Conservation (phyloP, 2,329 filamentous ascomycete species). For the Pleoardoris graminearum region DNA sequence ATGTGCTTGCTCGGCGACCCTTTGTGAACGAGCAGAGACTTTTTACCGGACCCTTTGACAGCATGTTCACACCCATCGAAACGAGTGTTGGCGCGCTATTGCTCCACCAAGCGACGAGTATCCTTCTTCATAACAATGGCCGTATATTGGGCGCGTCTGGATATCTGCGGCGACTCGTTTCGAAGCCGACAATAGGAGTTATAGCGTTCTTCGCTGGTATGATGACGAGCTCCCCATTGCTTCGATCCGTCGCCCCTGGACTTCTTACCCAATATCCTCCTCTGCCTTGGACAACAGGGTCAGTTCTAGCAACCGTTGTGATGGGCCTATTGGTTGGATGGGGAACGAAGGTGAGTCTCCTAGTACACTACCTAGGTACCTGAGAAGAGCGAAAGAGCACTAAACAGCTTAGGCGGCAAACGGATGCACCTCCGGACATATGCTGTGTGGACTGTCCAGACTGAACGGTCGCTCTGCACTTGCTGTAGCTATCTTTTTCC, state of each 20-base stretch:
- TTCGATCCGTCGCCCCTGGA: conserved; percentile 47
- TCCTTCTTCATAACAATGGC: conserved; percentile 57
- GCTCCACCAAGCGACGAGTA: conserved; percentile 55
- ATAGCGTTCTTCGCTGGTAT: conserved; percentile 53
- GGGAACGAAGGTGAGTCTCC: conserved; percentile 54
- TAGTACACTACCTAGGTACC: background rate
- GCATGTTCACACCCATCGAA: conserved; percentile 59
- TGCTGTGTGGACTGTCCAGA: conserved; percentile 58
- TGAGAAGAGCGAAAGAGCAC: background rate
- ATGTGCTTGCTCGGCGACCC: background rate
- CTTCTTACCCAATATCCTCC: conserved; percentile 50
- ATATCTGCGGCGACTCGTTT: conserved; percentile 49
- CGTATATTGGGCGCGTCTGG: conserved; percentile 56
- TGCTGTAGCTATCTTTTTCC: conserved; percentile 47
- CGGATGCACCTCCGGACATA: conserved; percentile 60
- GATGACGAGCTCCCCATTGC: conserved; percentile 51
- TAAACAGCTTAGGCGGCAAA: conserved; percentile 34
- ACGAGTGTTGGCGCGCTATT: conserved; percentile 56
- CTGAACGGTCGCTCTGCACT: conserved; percentile 55
- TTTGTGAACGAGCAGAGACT: background rate
- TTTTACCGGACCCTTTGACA: background rate
- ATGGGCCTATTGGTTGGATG: conserved; percentile 54
- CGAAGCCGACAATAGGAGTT: conserved; percentile 47
- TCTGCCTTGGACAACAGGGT: conserved; percentile 38
- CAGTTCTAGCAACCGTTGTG: conserved; percentile 45